These are phyloP conservation scores for Immersiella caudata DNA, from an alignment of 495 filamentous ascomycete species.

Conservation along the genomic window DNA sequence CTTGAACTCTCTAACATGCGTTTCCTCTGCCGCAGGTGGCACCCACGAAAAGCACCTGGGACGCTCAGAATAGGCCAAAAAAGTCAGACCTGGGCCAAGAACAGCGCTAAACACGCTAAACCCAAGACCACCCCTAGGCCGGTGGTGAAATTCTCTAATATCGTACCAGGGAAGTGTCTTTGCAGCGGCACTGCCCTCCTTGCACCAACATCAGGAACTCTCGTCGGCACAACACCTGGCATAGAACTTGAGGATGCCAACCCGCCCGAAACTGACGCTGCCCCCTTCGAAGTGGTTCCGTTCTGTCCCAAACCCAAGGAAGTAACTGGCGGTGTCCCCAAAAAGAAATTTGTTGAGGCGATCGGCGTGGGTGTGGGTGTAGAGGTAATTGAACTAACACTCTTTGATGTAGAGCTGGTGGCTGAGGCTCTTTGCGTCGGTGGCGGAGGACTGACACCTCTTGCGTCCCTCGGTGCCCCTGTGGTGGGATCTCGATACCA, in stretches of 20 bases:
- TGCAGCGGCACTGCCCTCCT: background rate
- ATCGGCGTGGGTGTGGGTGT: background rate
- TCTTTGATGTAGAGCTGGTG: background rate
- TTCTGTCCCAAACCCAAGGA: too few species aligned
- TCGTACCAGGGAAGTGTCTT: background rate
- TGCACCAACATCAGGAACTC: background rate
- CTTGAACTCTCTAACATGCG: too few species aligned
- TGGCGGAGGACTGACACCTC: background rate
- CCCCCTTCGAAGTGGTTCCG: background rate
- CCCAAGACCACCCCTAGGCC: background rate
- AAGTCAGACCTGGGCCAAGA: too few species aligned
- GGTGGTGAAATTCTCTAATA: background rate
- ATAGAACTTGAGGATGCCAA: background rate
- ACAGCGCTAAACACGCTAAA: background rate
- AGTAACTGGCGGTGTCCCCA: background rate
- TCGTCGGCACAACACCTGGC: background rate
- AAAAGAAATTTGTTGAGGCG: background rate
- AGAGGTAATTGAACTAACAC: background rate
- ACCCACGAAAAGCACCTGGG: too few species aligned
- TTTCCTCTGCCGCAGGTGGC: too few species aligned
- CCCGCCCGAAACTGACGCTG: background rate
- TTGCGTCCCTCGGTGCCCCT: constrained; percentile 1
- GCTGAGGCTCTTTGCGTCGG: background rate
- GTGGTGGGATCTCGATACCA: constrained; percentile 47
- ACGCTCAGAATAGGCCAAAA: too few species aligned